Base-by-base conservation (phyloP, 192 early-diverging fungal species). In the Coemansia sp. region DNA sequence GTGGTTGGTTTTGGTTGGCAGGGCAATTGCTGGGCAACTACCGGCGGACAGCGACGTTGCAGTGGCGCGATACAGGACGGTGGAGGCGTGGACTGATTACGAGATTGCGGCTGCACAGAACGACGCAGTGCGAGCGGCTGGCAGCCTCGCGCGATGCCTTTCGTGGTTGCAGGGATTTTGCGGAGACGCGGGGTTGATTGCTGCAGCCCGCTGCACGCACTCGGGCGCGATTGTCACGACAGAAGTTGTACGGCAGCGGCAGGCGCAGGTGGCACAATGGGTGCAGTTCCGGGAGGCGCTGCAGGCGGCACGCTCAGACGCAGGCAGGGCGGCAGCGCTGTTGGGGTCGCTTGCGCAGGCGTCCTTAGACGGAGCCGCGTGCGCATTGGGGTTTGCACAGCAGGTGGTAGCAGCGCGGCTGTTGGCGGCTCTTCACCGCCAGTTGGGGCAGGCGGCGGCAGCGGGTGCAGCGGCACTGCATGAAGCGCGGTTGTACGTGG, bases 51-150 rank as follows among this genome's bases (percentile, higher is more conserved):
- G 30, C 63, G 52, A 66, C 8, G 3, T n/a, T 11, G 59, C 64
- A 22, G 36, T 51, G 22, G 29, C 14, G 31, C 64, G 57, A 14
- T 76, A 71, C 51, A 25, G 20, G n/a, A 11, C 76, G 58, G 67
- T 62, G 3, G 60, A 76, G 67, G 50, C 70, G 17, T 81, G 79
- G 79, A 61, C 71, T 1, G 27, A 51, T 8, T 81, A 81, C 22
- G 74, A 81, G 61, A 33, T 57, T 4, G 59, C 63, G 4, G 57
- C 58, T 7, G 39, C 69, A 36, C 24, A 51, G 8, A 61, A 67
- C 46, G 58, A 73, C 33, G 21, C 61, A 5, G 51, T 30, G 10
- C 46, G 17, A 17, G 79, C 73, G 4, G 52, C 51, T 7, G 21
- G 20, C 0, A 55, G 46, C 14, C 63, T 76, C 36, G 50, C 19